Base-by-base conservation (phyloP, 2,329 filamentous ascomycete genomes). In the Colletotrichum sidae region DNA sequence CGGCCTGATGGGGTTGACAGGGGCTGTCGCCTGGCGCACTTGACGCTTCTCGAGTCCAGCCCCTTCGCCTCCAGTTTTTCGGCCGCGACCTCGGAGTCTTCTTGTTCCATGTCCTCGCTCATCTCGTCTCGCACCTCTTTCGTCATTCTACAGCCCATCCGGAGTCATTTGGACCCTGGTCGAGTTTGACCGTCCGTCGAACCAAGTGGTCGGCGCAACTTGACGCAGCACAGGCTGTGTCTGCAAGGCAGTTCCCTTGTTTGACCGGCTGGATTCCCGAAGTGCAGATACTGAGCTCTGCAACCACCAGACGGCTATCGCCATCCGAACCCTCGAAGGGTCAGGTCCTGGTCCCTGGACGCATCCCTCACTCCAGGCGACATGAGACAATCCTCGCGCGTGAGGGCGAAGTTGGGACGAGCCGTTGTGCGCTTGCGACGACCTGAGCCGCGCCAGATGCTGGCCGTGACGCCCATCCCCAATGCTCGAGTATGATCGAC, bases 401-500 rank as follows among this genome's bases (percentile, higher is more conserved):
- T 33, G 58, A 57, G 41, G 46, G 33, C 41, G 25, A 25, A 47
- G 63, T 57, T 57, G 50, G 49, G 64, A 65, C 50, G 64, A 65
- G 57, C 41, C 44, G 10, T 10, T 42, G 52, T 25, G 34, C 56
- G 53, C 8, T 51, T 39, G 37, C 39, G 37, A 60, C 39, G 56
- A 50, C 56, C 46, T 60, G 61, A 45, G 41, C 46, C 39, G 13
- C 25, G 25, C 25, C 25, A 25, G 25, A 25, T 25, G 25, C 25
- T 25, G 25, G 25, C 65, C 65, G 58, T 62, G 52, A 34, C 49
- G n/a, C 42, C 47, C 56, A 35, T 61, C 44, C 25, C 58, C 47
- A 67, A 66, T 47, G 17, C 50, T 44, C 42, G 9, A 42, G 65
- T 66, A 66, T 62, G 65, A 68, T 68, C 62, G 62, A 13, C 65